Evolutionary conservation across 2,329 filamentous ascomycete genomes (phyloP).

Genomic region (Fusarium nelsonii): DNA sequence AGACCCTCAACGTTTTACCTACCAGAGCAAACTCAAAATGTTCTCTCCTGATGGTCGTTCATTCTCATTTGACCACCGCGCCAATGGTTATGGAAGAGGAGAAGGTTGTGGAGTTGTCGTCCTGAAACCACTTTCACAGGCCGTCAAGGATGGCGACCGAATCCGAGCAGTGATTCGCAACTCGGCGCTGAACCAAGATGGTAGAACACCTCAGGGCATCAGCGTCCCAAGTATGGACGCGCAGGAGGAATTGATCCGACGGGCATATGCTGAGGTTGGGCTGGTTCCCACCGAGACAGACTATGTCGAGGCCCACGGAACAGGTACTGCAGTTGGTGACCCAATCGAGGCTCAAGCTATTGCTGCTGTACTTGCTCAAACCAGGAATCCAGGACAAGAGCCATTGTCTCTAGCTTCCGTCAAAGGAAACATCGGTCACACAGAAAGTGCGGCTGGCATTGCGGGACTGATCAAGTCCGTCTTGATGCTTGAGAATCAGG

Average conservation of each 20-base stretch:
- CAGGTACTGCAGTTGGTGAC: constrained; percentile 62
- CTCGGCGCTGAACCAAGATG: constrained; percentile 55
- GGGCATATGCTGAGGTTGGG: constrained; percentile 1
- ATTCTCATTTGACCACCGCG: constrained; percentile 56
- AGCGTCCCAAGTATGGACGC: constrained; percentile 1
- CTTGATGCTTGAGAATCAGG: background rate
- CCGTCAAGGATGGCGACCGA: constrained; percentile 55
- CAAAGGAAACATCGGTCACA: constrained; percentile 5
- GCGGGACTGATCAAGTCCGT: background rate
- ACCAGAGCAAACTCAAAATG: constrained; percentile 44
- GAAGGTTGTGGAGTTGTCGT: constrained; percentile 60
- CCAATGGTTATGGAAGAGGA: constrained; percentile 62
- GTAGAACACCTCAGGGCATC: constrained; percentile 3
- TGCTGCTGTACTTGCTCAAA: constrained; percentile 4
- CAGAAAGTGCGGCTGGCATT: constrained; percentile 14
- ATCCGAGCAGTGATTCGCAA: constrained; percentile 56
- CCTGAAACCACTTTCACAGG: constrained; percentile 58
- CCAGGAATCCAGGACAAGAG: background rate
- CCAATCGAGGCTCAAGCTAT: constrained; percentile 55
- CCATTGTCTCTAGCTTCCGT: constrained; percentile 3
- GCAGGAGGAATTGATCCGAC: constrained; percentile 1
- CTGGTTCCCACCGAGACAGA: constrained; percentile 20
- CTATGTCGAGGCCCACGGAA: constrained; percentile 61
- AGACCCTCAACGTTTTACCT: constrained; percentile 44
- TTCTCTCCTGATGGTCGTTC: constrained; percentile 49